phyloP scores from a whole-genome alignment of 345 rosid genomes.

The Populus pruinosa region DNA sequence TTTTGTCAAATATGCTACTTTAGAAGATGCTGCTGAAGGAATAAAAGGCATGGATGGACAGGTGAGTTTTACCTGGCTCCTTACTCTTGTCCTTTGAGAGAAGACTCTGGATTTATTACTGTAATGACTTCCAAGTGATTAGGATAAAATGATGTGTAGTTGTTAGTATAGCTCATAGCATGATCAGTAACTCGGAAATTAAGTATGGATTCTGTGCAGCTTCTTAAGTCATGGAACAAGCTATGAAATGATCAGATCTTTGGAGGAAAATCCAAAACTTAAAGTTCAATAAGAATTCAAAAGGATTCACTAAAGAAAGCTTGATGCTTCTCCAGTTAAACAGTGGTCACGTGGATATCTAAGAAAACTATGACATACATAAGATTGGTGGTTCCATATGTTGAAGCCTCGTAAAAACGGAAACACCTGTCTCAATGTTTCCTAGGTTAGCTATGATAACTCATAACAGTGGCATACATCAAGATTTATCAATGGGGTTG shows the following conservation, averaged over 20 bases:
- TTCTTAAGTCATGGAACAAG: background rate
- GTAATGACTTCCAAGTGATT: background rate
- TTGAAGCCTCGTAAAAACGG: background rate
- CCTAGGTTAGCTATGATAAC: background rate
- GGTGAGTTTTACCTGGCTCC: slow-evolving; percentile 33
- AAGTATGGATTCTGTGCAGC: background rate
- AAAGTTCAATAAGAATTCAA: background rate
- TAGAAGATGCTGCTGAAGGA: slow-evolving; percentile 85
- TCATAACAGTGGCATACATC: background rate
- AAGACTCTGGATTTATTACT: background rate
- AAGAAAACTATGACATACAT: background rate
- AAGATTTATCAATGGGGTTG: background rate
- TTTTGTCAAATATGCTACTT: slow-evolving; percentile 68
- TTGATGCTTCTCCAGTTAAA: background rate
- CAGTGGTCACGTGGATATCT: background rate
- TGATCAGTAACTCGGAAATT: background rate
- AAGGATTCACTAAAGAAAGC: background rate
- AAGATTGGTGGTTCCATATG: background rate
- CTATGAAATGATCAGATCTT: background rate
- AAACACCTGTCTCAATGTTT: background rate
- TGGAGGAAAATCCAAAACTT: background rate
- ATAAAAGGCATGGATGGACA: slow-evolving; percentile 87
- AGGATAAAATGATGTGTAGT: background rate
- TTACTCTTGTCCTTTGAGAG: background rate
- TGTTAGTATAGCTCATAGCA: background rate